Conservation (phyloP, 352 stramenopile genomes). For the Peronospora belbahrii region DNA sequence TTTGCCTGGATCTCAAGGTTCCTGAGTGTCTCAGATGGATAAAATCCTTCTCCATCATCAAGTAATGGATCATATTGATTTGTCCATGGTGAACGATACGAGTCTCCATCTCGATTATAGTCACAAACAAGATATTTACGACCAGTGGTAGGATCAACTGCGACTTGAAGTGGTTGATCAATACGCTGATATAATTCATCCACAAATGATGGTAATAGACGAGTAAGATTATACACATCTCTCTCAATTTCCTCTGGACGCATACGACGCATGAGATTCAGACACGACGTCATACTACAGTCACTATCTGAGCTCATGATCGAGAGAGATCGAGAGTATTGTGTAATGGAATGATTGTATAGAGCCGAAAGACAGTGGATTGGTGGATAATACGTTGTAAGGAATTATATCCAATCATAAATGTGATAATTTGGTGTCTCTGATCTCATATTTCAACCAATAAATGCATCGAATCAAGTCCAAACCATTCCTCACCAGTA, state of each 20-base stretch:
- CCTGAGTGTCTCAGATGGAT: slow-evolving; percentile 82
- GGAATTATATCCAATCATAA: no score
- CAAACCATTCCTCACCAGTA: slow-evolving; percentile 16
- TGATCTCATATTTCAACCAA: neutral
- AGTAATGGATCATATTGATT: slow-evolving; percentile 86
- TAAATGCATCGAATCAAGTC: neutral
- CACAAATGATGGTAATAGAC: slow-evolving; percentile 67
- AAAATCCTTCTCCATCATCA: slow-evolving; percentile 83
- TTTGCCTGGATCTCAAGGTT: slow-evolving; percentile 91
- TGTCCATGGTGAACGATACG: slow-evolving; percentile 89
- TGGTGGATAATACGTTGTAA: no score
- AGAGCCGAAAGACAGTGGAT: no score
- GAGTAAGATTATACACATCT: slow-evolving; percentile 80
- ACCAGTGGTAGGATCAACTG: slow-evolving; percentile 77
- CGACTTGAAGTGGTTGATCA: slow-evolving; percentile 87
- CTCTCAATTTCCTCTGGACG: slow-evolving; percentile 78
- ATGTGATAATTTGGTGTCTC: slow-evolving; percentile 3
- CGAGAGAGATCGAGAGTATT: neutral
- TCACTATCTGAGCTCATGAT: slow-evolving; percentile 11
- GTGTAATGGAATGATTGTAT: neutral
- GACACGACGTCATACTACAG: slow-evolving; percentile 54
- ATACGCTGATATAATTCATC: slow-evolving; percentile 91
- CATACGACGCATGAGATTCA: slow-evolving; percentile 88
- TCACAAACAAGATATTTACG: slow-evolving; percentile 90
- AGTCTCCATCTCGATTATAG: slow-evolving; percentile 93